Percentiles rank a stretch among this genome's conserved stretches.
Conservation (phyloP, 306 rosid species). For the Purshia tridentata region DNA sequence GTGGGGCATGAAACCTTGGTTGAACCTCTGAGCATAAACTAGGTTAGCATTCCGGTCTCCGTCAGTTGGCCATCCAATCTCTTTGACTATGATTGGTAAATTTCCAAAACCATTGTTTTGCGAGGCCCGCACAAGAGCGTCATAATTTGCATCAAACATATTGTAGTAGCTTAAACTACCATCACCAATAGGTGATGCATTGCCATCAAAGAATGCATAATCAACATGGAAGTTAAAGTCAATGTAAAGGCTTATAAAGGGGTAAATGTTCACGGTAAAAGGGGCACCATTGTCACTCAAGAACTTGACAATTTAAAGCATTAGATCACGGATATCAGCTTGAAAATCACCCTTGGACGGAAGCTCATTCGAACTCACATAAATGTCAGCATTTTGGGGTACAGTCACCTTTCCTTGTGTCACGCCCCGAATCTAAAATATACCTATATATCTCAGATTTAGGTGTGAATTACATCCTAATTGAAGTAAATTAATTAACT, state of each 20-base stretch:
- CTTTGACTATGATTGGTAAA: constrained; percentile 61
- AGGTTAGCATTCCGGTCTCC: constrained; percentile 67
- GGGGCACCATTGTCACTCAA: constrained; percentile 55
- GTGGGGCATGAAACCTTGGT: constrained; percentile 63
- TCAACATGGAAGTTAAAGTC: constrained; percentile 65
- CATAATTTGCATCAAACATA: constrained; percentile 75
- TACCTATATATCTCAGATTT: no score
- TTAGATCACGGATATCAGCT: constrained; percentile 46
- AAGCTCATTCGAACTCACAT: constrained; percentile 19
- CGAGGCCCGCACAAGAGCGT: constrained; percentile 73
- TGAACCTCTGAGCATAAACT: constrained; percentile 54
- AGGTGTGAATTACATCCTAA: no score
- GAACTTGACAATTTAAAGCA: constrained; percentile 49
- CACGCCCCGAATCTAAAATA: no score
- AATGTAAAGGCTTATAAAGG: constrained; percentile 58
- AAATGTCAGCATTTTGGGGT: constrained; percentile 51
- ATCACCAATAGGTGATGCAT: constrained; percentile 47
- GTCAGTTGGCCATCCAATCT: constrained; percentile 88
- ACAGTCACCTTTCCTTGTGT: constrained; percentile 41
- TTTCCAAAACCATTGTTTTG: constrained; percentile 70
- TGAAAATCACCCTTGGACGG: constrained; percentile 59
- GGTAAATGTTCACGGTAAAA: constrained; percentile 70
- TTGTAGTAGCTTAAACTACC: constrained; percentile 52
- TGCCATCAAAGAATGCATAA: constrained; percentile 75
- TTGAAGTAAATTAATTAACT: no score